These are phyloP conservation scores for Plantago ovata DNA, from an alignment of 257 asterid genomes.

Conservation along the genomic window DNA sequence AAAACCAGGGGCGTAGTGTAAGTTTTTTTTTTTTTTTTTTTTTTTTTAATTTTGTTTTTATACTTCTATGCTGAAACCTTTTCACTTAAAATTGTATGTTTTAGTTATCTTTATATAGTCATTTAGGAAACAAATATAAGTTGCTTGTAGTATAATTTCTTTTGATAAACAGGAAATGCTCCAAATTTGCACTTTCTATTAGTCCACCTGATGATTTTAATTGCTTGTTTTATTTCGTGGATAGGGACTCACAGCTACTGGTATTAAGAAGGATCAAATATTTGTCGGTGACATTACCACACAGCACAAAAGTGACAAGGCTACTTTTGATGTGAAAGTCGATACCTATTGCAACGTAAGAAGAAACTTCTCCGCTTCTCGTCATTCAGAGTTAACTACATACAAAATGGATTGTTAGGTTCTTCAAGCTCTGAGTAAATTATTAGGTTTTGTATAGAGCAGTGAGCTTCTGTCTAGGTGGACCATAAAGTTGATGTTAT, in stretches of 20 bases:
- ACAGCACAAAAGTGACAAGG: conserved; percentile 58
- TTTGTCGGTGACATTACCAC: conserved; percentile 74
- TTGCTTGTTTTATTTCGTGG: conserved; percentile 14
- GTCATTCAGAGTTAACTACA: too few species aligned
- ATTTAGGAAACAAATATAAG: background rate
- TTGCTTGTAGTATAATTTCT: background rate
- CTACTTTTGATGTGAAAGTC: conserved; percentile 71
- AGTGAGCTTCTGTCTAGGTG: conserved; percentile 2
- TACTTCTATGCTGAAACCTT: too few species aligned
- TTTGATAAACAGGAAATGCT: background rate
- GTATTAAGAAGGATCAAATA: conserved; percentile 62
- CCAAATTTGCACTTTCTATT: background rate
- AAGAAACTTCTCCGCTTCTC: background rate
- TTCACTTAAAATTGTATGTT: too few species aligned
- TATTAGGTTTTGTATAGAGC: background rate
- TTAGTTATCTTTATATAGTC: too few species aligned
- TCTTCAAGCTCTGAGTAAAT: background rate
- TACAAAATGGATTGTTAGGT: too few species aligned
- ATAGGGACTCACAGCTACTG: conserved; percentile 81
- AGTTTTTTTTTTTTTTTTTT: too few species aligned
- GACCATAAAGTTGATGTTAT: background rate
- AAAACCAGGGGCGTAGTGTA: too few species aligned
- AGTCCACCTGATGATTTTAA: conserved; percentile 6
- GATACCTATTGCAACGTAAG: conserved; percentile 82
- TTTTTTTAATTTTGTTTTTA: too few species aligned